phyloP scores from a whole-genome alignment of 164 flowering plant genomes.

The Nymphaea colorata region DNA sequence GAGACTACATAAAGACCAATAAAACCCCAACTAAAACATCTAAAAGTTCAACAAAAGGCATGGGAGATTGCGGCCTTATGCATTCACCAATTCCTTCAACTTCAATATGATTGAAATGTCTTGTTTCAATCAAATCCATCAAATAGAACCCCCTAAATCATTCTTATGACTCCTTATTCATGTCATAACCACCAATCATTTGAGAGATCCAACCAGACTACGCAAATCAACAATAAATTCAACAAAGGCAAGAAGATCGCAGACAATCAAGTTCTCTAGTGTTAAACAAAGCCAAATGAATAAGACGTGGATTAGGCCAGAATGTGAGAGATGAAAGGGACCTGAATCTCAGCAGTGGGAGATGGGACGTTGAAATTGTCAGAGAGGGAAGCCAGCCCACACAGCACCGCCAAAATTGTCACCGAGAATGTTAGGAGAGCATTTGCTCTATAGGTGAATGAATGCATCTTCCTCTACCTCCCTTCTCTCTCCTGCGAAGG shows the following conservation, averaged over 20 bases:
- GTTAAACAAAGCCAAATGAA: too few relatives aligned
- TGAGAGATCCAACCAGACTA: too few relatives aligned
- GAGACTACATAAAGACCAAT: too few relatives aligned
- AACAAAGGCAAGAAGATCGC: too few relatives aligned
- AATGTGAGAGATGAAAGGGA: slow-evolving; percentile 3
- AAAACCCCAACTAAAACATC: too few relatives aligned
- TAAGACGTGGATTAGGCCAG: too few relatives aligned
- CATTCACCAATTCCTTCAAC: neutral
- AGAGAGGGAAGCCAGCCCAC: slow-evolving; percentile 73
- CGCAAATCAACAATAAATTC: too few relatives aligned
- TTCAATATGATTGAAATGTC: too few relatives aligned
- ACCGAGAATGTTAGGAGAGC: slow-evolving; percentile 66
- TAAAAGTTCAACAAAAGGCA: too few relatives aligned
- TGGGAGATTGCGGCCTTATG: neutral
- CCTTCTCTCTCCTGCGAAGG: neutral
- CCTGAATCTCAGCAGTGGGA: slow-evolving; percentile 65
- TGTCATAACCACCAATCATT: neutral
- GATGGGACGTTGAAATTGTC: slow-evolving; percentile 62
- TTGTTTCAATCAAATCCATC: neutral
- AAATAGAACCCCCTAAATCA: neutral
- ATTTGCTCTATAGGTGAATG: slow-evolving; percentile 69
- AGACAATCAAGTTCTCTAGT: too few relatives aligned
- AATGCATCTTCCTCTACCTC: slow-evolving; percentile 43
- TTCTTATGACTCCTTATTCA: neutral
- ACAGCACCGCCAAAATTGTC: slow-evolving; percentile 66